A percentile compares a stretch with the other conserved stretches of the same genome.
Evolutionary conservation across 2,329 filamentous ascomycete species (phyloP).

Genomic region (Thyridium curvatum): DNA sequence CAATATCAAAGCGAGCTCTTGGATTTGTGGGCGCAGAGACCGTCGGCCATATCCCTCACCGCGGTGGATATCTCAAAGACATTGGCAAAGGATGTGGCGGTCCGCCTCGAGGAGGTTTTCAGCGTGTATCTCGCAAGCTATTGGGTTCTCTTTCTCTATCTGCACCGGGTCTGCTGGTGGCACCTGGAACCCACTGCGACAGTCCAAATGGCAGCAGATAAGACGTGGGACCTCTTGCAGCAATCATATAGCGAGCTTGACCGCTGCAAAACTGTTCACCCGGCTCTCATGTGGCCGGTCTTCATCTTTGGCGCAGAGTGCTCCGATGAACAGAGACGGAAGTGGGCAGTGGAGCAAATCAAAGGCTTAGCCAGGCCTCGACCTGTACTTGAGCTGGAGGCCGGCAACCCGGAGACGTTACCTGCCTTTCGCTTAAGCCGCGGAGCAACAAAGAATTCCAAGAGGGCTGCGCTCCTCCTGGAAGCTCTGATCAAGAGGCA

Average conservation of each 20-base stretch:
- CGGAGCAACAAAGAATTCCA: neutral
- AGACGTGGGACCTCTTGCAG: neutral
- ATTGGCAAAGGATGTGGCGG: neutral
- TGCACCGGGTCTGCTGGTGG: conserved; percentile 2
- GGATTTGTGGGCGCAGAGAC: neutral
- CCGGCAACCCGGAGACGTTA: neutral
- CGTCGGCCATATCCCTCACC: neutral
- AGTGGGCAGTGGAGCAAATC: conserved; percentile 1
- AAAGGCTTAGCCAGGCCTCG: neutral
- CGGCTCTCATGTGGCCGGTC: neutral
- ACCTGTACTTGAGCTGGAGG: neutral
- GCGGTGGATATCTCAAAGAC: neutral
- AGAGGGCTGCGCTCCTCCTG: neutral
- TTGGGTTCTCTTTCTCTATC: conserved; percentile 1
- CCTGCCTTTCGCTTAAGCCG: neutral
- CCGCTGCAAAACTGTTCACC: neutral
- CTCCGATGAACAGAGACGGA: neutral
- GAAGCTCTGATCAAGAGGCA: conserved; percentile 1
- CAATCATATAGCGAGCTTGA: neutral
- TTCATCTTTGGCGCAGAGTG: neutral
- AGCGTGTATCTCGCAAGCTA: conserved; percentile 1
- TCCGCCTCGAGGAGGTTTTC: conserved; percentile 1
- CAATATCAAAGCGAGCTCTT: neutral
- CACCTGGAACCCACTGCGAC: neutral
- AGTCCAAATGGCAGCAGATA: neutral